Percentiles rank a stretch among this genome's conserved stretches.
phyloP scores from a whole-genome alignment of 1,284 basidiomycete genomes.

The Cryptococcus maquisensis region DNA sequence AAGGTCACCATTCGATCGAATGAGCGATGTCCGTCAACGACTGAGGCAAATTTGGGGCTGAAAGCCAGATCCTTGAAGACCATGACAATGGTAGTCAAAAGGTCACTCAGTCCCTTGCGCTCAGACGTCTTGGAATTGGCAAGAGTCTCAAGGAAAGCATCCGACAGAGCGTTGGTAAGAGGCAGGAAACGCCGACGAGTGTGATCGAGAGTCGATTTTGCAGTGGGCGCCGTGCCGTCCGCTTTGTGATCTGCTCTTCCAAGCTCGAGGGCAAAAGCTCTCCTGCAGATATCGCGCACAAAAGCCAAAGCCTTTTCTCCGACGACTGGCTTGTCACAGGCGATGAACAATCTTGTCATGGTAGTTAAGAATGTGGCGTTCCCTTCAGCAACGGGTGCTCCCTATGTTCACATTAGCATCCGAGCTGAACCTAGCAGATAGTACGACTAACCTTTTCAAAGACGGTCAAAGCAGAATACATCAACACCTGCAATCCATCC shows the following conservation, averaged over 20 bases:
- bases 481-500: constrained; percentile 74
- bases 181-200: constrained; percentile 35
- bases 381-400: constrained; percentile 30
- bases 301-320: constrained; percentile 33
- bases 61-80: constrained; percentile 61
- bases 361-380: constrained; percentile 34
- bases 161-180: constrained; percentile 50
- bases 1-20: constrained; percentile 61
- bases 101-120: constrained; percentile 57
- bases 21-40: constrained; percentile 56
- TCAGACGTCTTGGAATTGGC: constrained; percentile 62
- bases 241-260: constrained; percentile 20
- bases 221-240: constrained; percentile 12
- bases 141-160: constrained; percentile 72
- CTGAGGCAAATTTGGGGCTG: constrained; percentile 44
- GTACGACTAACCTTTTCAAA: constrained; percentile 63
- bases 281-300: constrained; percentile 32
- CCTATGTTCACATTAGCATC: constrained; percentile 9
- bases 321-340: constrained; percentile 26
- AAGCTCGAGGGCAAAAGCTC: constrained; percentile 40
- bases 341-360: constrained; percentile 37
- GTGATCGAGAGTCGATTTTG: constrained; percentile 24
- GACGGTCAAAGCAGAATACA: constrained; percentile 67
- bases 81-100: constrained; percentile 62
- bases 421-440: background rate